These are phyloP conservation scores for Syzygium syzygioides DNA, from an alignment of 441 rosid species.

Conservation along the genomic window DNA sequence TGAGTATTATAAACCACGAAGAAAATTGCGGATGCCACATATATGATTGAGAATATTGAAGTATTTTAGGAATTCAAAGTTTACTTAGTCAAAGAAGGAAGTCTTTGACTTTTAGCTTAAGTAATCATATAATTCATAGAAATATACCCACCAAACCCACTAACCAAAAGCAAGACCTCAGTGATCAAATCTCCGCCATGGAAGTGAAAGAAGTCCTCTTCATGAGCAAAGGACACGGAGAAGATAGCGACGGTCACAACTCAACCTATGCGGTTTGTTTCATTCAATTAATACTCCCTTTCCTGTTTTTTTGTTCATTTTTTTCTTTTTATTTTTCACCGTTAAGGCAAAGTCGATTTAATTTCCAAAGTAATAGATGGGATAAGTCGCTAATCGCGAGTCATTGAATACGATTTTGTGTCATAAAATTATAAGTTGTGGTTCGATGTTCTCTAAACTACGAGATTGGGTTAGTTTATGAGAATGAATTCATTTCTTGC, in stretches of 20 bases:
- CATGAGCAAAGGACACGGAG: slow-evolving; percentile 20
- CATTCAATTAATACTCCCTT: background rate
- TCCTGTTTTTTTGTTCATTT: background rate
- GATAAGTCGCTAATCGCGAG: background rate
- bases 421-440: too few species aligned
- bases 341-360: background rate
- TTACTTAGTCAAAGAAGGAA: too few species aligned
- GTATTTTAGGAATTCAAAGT: too few species aligned
- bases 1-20: too few species aligned
- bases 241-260: slow-evolving; percentile 4
- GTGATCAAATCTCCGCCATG: background rate
- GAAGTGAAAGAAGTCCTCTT: slow-evolving; percentile 9
- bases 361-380: background rate
- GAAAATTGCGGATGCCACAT: too few species aligned
- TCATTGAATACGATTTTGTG: too few species aligned
- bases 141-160: too few species aligned
- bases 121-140: too few species aligned
- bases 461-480: background rate
- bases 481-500: background rate
- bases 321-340: background rate
- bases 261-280: background rate
- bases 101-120: too few species aligned
- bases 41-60: too few species aligned
- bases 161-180: background rate
- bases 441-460: background rate